Evolutionary conservation across 495 filamentous ascomycete species (phyloP).

Genomic region (Pseudotulostoma volvatum): DNA sequence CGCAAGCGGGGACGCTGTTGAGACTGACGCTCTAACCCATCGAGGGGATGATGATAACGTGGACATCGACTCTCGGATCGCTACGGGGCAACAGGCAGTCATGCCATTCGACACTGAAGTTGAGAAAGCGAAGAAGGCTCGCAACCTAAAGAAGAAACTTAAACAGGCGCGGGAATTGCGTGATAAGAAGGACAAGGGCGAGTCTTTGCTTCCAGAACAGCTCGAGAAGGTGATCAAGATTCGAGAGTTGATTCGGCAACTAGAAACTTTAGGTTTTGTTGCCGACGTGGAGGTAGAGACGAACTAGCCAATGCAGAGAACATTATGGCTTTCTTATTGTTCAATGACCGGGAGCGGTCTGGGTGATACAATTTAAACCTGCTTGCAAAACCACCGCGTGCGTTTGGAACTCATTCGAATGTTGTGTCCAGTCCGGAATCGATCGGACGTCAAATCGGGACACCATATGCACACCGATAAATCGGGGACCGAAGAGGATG

Average conservation of each 20-base stretch:
- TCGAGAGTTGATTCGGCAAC: conserved; percentile 75
- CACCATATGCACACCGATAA: too few species aligned
- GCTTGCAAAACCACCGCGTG: too few species aligned
- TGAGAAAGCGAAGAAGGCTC: conserved; percentile 82
- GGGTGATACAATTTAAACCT: conserved; percentile 1
- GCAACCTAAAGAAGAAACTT: conserved; percentile 90
- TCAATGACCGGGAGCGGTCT: not conserved
- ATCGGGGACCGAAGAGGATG: too few species aligned
- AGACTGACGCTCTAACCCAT: conserved; percentile 1
- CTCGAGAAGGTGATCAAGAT: conserved; percentile 96
- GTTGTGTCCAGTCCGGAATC: too few species aligned
- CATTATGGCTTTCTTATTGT: too few species aligned
- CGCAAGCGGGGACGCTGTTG: conserved; percentile 6
- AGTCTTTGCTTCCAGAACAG: conserved; percentile 76
- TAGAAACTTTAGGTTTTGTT: conserved; percentile 78
- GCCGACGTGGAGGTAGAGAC: conserved; percentile 37
- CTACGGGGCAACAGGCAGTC: too few species aligned
- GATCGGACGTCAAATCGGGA: too few species aligned
- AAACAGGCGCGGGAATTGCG: conserved; percentile 81
- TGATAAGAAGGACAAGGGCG: conserved; percentile 79
- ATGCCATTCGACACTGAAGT: conserved; percentile 54
- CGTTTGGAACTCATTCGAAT: too few species aligned
- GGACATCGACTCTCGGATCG: not conserved
- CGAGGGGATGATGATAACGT: conserved; percentile 1
- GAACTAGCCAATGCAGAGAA: conserved; percentile 4